Evolutionary conservation across 192 early-diverging fungal species (phyloP).

Genomic region (Martensiomyces pterosporus): DNA sequence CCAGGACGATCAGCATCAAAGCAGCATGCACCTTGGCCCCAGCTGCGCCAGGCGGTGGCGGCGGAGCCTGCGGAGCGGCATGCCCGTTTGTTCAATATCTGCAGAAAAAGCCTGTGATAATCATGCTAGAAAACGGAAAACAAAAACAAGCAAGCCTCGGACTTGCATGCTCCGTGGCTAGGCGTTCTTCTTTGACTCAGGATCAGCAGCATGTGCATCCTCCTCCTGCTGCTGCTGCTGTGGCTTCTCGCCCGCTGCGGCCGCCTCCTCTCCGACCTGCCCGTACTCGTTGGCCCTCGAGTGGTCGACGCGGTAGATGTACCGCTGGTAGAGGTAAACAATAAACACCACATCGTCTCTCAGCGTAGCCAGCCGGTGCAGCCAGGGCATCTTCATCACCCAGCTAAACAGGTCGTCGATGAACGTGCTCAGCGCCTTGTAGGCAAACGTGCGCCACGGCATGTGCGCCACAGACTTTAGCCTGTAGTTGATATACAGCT

Average conservation of each 20-base stretch:
- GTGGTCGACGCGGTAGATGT: constrained; percentile 77
- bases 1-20: no score
- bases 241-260: constrained; percentile 1
- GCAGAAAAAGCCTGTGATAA: no score
- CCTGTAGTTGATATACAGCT: constrained; percentile 91
- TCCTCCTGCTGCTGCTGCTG: background rate
- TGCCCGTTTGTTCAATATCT: no score
- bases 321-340: constrained; percentile 80
- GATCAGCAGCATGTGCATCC: no score
- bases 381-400: constrained; percentile 90
- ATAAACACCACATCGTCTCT: constrained; percentile 86
- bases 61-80: no score
- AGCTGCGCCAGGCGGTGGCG: no score
- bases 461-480: constrained; percentile 83
- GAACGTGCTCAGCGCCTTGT: constrained; percentile 71
- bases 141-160: no score
- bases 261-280: constrained; percentile 54
- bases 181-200: no score
- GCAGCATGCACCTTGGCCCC: no score
- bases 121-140: no score
- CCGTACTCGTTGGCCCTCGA: constrained; percentile 88
- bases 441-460: constrained; percentile 92
- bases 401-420: constrained; percentile 91
- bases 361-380: constrained; percentile 79
- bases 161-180: no score